phyloP scores from a whole-genome alignment of 306 rosid genomes.

The Vigna reflexopilosa region DNA sequence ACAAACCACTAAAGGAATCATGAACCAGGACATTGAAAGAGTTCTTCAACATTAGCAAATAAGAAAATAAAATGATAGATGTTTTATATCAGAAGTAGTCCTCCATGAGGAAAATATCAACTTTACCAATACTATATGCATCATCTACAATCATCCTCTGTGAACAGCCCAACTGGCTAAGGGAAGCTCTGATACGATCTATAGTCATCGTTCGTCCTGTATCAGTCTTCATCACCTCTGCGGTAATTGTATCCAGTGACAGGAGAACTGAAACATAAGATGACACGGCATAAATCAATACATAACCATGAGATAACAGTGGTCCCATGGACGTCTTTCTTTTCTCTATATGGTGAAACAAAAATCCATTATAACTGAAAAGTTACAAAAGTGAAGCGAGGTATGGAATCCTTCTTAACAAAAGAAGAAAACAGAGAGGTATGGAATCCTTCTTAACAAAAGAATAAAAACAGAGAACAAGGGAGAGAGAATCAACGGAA shows the following conservation, averaged over 20 bases:
- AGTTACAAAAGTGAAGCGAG: neutral
- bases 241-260: slow-evolving; percentile 60
- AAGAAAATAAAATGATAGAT: slow-evolving; percentile 17
- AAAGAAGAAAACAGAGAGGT: slow-evolving; percentile 18
- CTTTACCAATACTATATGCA: slow-evolving; percentile 64
- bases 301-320: slow-evolving; percentile 13
- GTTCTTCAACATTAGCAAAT: slow-evolving; percentile 23
- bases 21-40: slow-evolving; percentile 15
- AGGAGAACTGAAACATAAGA: slow-evolving; percentile 69
- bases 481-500: neutral
- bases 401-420: neutral
- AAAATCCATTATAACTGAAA: slow-evolving; percentile 16
- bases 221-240: slow-evolving; percentile 83
- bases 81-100: slow-evolving; percentile 15
- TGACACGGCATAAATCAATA: slow-evolving; percentile 35
- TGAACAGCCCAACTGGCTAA: slow-evolving; percentile 67
- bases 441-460: neutral
- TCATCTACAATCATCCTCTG: slow-evolving; percentile 55
- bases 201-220: slow-evolving; percentile 68
- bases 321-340: neutral
- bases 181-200: slow-evolving; percentile 74
- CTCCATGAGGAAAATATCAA: slow-evolving; percentile 17
- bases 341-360: neutral
- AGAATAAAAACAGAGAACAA: slow-evolving; percentile 22
- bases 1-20: slow-evolving; percentile 25